phyloP scores from a whole-genome alignment of 1,284 basidiomycete genomes.

The Singerocomus inundabilis region DNA sequence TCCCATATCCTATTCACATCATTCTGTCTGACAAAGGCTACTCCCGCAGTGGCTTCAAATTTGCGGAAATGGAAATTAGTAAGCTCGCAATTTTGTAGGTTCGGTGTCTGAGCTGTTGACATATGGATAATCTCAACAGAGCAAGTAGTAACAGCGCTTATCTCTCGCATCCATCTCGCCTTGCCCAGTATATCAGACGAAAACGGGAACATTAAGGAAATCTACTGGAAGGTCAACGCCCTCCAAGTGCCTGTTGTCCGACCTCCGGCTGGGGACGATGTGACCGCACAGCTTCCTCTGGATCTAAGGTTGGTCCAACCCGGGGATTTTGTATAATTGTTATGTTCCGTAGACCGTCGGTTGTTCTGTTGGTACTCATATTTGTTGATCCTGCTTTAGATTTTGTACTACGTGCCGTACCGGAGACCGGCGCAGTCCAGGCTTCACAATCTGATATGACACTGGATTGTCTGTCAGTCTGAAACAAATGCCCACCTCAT shows the following conservation, averaged over 20 bases:
- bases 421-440: no score
- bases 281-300: slow-evolving; percentile 36
- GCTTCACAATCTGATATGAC: no score
- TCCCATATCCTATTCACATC: not conserved
- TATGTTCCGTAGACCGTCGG: not conserved
- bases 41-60: slow-evolving; percentile 31
- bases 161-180: slow-evolving; percentile 36
- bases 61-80: slow-evolving; percentile 36
- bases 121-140: slow-evolving; percentile 13
- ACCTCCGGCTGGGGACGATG: slow-evolving; percentile 34
- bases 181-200: slow-evolving; percentile 32
- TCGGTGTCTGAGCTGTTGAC: no score
- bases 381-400: not conserved
- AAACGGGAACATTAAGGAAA: slow-evolving; percentile 34
- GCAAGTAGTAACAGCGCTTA: slow-evolving; percentile 31
- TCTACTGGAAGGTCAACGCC: slow-evolving; percentile 39
- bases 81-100: no score
- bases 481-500: no score
- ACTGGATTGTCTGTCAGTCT: not conserved
- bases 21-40: slow-evolving; percentile 3
- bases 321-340: slow-evolving; percentile 28
- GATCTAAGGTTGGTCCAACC: slow-evolving; percentile 28
- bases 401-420: no score
- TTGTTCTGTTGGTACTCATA: not conserved
- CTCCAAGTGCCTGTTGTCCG: slow-evolving; percentile 40